Percentiles rank a stretch among this genome's conserved stretches.
Evolutionary conservation across 1,284 basidiomycete species (phyloP).

Genomic region (Athelia psychrophila): DNA sequence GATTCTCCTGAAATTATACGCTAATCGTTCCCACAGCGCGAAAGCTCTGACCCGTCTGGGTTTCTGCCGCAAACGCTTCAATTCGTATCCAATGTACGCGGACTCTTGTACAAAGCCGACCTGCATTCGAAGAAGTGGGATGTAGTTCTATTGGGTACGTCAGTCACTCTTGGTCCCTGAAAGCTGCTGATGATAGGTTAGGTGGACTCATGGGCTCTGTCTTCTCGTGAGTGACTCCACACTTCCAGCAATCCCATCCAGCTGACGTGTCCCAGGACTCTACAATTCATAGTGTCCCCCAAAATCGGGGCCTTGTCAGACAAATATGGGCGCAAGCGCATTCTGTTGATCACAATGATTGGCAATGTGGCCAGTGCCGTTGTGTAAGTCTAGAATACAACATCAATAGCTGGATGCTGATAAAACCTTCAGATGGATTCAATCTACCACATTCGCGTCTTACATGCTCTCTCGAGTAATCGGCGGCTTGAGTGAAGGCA

Average conservation of each 20-base stretch:
- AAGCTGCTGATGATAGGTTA: conserved; percentile 26
- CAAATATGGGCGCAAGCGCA: conserved; percentile 78
- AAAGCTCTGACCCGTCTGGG: conserved; percentile 63
- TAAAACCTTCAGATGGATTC: conserved; percentile 65
- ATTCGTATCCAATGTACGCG: conserved; percentile 61
- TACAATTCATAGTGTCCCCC: conserved; percentile 87
- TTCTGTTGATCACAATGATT: conserved; percentile 82
- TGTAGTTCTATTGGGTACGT: conserved; percentile 71
- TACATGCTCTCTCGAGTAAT: conserved; percentile 88
- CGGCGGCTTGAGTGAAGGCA: conserved; percentile 87
- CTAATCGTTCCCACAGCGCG: conserved; percentile 48
- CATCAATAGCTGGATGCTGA: conserved; percentile 1
- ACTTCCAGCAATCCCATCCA: too few relatives aligned
- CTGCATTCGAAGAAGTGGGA: conserved; percentile 75
- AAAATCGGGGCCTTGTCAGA: conserved; percentile 82
- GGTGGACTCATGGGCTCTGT: conserved; percentile 87
- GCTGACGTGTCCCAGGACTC: conserved; percentile 45
- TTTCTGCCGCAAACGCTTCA: conserved; percentile 69
- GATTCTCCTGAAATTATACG: neutral
- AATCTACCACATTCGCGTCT: conserved; percentile 81
- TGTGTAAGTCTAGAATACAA: conserved; percentile 48
- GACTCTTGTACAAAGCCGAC: conserved; percentile 55
- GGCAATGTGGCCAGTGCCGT: conserved; percentile 88
- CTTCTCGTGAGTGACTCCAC: conserved; percentile 66
- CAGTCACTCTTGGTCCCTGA: conserved; percentile 2